Conservation (phyloP, 495 filamentous ascomycete species). For the Talaromyces adpressus region DNA sequence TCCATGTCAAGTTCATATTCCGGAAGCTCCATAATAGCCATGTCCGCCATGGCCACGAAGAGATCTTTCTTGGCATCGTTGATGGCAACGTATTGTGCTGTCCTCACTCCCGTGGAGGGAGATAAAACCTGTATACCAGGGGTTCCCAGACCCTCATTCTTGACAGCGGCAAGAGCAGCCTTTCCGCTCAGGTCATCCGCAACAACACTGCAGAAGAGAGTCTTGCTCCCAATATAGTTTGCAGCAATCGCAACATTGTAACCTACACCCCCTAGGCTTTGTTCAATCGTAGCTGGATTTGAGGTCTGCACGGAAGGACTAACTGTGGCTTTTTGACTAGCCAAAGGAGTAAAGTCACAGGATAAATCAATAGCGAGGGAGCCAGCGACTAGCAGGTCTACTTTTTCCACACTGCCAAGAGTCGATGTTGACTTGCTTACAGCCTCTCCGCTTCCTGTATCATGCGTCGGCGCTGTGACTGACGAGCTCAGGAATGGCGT, state of each 20-base stretch:
- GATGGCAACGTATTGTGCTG: slow-evolving; percentile 85
- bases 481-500: slow-evolving; percentile 10
- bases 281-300: slow-evolving; percentile 71
- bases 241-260: slow-evolving; percentile 82
- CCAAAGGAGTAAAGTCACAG: slow-evolving; percentile 62
- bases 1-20: slow-evolving; percentile 32
- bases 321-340: slow-evolving; percentile 15
- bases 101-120: slow-evolving; percentile 46
- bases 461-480: slow-evolving; percentile 14
- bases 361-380: slow-evolving; percentile 82
- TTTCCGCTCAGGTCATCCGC: slow-evolving; percentile 72
- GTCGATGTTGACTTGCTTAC: slow-evolving; percentile 10
- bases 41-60: slow-evolving; percentile 86
- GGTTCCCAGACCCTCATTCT: slow-evolving; percentile 54
- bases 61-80: slow-evolving; percentile 80
- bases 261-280: slow-evolving; percentile 90
- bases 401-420: slow-evolving; percentile 17
- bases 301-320: slow-evolving; percentile 67
- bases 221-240: slow-evolving; percentile 49
- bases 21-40: slow-evolving; percentile 70
- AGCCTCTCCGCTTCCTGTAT: slow-evolving; percentile 14
- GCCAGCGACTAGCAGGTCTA: slow-evolving; percentile 78
- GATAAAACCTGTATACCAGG: slow-evolving; percentile 52
- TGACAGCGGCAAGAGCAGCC: slow-evolving; percentile 56
- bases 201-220: slow-evolving; percentile 68